Percentiles rank a stretch among this genome's conserved stretches.
phyloP scores from a whole-genome alignment of 495 filamentous ascomycete genomes.

The Penicillium desertorum region DNA sequence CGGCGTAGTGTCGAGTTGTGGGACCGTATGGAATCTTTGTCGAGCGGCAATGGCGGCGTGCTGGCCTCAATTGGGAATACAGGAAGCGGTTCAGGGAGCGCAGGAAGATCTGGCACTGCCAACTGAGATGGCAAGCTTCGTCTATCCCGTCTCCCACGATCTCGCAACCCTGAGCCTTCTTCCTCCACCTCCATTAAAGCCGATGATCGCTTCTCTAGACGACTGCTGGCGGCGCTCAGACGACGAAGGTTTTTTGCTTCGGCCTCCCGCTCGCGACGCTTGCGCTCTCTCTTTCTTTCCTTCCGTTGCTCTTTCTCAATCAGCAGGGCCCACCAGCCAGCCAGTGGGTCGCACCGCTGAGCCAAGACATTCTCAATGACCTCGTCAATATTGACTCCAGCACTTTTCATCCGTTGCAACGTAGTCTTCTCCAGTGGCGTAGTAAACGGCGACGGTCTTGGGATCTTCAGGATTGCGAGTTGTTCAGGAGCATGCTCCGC shows the following conservation, averaged over 20 bases:
- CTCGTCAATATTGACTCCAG: conserved; percentile 89
- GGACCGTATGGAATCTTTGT: conserved; percentile 75
- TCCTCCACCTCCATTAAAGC: conserved; percentile 74
- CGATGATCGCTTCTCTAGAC: conserved; percentile 74
- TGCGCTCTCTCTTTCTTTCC: conserved; percentile 75
- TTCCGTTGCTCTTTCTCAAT: conserved; percentile 97
- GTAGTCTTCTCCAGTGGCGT: conserved; percentile 89
- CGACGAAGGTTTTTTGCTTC: conserved; percentile 79
- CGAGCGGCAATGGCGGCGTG: conserved; percentile 62
- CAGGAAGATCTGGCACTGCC: conserved; percentile 65
- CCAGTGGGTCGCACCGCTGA: conserved; percentile 82
- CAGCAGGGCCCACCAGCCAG: conserved; percentile 94
- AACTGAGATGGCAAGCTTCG: conserved; percentile 55
- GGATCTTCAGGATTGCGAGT: conserved; percentile 82
- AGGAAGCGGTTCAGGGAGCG: conserved; percentile 60
- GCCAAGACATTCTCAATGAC: conserved; percentile 93
- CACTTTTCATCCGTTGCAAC: conserved; percentile 88
- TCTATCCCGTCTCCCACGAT: conserved; percentile 55
- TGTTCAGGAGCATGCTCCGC: conserved; percentile 85
- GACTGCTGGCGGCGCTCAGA: conserved; percentile 81
- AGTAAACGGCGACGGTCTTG: conserved; percentile 80
- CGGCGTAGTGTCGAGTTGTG: conserved; percentile 66
- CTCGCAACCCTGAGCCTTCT: conserved; percentile 49
- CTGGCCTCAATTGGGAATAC: conserved; percentile 41
- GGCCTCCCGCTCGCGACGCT: conserved; percentile 77